These are phyloP conservation scores for Gynostemma pentaphyllum DNA, from an alignment of 306 rosid genomes.

Conservation along the genomic window DNA sequence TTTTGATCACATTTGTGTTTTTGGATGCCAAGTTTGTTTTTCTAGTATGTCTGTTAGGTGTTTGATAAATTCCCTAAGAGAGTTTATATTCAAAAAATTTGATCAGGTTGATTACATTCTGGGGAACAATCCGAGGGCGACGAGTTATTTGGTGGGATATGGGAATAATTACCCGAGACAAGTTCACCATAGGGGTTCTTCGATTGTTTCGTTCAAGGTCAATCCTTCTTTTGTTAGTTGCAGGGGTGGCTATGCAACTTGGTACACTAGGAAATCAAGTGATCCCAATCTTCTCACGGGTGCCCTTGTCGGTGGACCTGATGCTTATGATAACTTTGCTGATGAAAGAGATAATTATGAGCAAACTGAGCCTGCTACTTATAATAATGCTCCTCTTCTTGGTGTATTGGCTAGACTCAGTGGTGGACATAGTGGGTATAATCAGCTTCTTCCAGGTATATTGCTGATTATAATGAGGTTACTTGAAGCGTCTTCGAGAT, in stretches of 20 bases:
- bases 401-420: conserved; percentile 73
- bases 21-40: too few species aligned
- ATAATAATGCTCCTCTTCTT: conserved; percentile 93
- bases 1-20: too few species aligned
- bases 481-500: background rate
- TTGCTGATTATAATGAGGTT: background rate
- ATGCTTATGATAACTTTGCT: conserved; percentile 92
- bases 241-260: conserved; percentile 87
- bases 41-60: background rate
- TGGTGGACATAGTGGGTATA: conserved; percentile 53
- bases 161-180: conserved; percentile 84
- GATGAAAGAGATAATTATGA: conserved; percentile 90
- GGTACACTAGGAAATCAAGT: conserved; percentile 63
- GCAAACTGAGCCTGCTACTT: conserved; percentile 98
- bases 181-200: conserved; percentile 89
- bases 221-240: conserved; percentile 70
- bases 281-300: conserved; percentile 82
- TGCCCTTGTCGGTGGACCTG: conserved; percentile 96
- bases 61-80: too few species aligned
- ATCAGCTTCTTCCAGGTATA: conserved; percentile 92
- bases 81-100: too few species aligned
- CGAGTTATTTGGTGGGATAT: conserved; percentile 95
- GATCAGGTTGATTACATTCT: conserved; percentile 59
- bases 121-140: conserved; percentile 95
- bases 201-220: conserved; percentile 77